Base-by-base conservation (phyloP, 2,329 filamentous ascomycete species). In the Sporothrix curviconia region DNA sequence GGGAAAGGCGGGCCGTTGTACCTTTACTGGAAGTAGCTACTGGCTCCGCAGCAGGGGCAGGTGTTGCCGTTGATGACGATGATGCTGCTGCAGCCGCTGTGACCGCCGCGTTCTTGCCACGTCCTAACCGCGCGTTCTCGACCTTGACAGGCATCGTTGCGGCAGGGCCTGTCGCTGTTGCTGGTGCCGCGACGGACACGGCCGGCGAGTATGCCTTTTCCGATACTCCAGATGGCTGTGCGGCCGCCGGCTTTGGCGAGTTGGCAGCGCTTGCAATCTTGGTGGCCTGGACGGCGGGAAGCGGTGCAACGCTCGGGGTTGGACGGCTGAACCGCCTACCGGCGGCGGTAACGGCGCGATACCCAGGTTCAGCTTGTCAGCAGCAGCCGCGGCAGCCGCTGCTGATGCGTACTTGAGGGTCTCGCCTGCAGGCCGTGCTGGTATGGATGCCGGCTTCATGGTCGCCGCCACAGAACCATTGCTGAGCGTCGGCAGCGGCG, bases 371-470 rank as follows among this genome's bases (percentile, higher is more conserved):
- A 90, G 92, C 73, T 77, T 82, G 64, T 96, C 91, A 70, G 84
- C 91, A 46, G 92, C 90, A 1, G 94, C 92, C 0, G 92, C 94
- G 0, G 94, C 94, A 0, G 94, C 94, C 0, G 94, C 94, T 0
- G 94, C 94, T 37, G 94, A 97, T 44, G 94, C 94, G 70, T 99
- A 99, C 73, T 97, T 97, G 64, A 99, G 78, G 1, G 89, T 90
- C 70, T 97, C 92, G 49, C 91, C 91, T 4, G 90, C 88, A 7
- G 89, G 85, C 70, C 92, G 84, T 59, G 89, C 85, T 1, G 94
- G 94, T 65, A 92, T 74, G 17, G 90, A 86, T 17, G 94, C 94
- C 12, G 94, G 92, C 76, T 97, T 99, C 92, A 97, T 97, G 55
- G 79, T 76, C 55, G 78, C 78, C 7, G 59, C 43, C 25, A 51